Evolutionary conservation across 306 rosid genomes (phyloP).

Genomic region (Trifolium pratense): DNA sequence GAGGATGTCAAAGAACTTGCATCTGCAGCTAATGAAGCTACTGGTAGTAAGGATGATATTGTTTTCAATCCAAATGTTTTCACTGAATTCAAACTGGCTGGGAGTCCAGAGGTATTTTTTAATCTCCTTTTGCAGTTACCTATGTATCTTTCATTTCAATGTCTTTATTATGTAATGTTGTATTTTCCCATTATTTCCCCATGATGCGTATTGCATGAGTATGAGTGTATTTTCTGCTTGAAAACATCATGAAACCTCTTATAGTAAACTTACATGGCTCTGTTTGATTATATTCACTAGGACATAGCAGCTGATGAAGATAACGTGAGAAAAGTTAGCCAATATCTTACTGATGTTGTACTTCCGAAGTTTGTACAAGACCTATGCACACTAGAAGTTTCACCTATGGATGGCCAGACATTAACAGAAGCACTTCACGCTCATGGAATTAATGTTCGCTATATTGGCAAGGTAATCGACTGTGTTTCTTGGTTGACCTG

Average conservation of each 20-base stretch:
- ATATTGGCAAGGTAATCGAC: conserved; percentile 84
- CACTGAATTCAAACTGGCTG: conserved; percentile 90
- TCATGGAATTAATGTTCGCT: conserved; percentile 96
- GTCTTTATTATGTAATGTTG: neutral
- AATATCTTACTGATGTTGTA: conserved; percentile 74
- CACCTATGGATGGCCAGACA: conserved; percentile 99
- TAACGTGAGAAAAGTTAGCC: conserved; percentile 84
- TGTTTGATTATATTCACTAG: conserved; percentile 53
- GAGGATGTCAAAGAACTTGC: conserved; percentile 55
- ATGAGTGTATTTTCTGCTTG: conserved; percentile 4
- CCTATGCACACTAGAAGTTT: conserved; percentile 95
- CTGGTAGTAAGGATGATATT: conserved; percentile 54
- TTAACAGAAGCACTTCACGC: conserved; percentile 97
- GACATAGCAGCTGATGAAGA: conserved; percentile 87
- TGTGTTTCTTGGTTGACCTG: conserved; percentile 25
- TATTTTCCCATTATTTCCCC: neutral
- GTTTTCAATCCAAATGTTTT: conserved; percentile 92
- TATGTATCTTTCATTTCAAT: neutral
- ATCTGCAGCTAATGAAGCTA: conserved; percentile 47
- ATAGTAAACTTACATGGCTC: conserved; percentile 32
- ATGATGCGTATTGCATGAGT: neutral
- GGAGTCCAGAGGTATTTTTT: conserved; percentile 65
- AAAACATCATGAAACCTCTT: conserved; percentile 29
- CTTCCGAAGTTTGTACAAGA: conserved; percentile 97
- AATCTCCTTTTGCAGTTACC: conserved; percentile 8